A percentile compares a stretch with the other conserved stretches of the same genome.
phyloP scores from a whole-genome alignment of 768 basidiomycete genomes.

The Panaeolus cyanescens region DNA sequence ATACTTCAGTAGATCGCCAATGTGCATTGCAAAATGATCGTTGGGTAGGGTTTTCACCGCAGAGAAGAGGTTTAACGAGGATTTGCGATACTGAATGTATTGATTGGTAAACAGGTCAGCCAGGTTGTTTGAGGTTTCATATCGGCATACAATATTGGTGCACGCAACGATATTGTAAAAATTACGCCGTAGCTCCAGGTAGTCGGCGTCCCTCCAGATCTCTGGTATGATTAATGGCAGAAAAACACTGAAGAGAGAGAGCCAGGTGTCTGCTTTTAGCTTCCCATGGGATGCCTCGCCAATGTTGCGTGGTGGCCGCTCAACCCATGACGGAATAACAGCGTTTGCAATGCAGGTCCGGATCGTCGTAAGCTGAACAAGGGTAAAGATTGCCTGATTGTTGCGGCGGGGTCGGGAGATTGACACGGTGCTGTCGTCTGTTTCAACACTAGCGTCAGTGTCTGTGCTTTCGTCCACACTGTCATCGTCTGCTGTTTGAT shows the following conservation, averaged over 20 bases:
- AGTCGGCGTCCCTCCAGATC: not conserved
- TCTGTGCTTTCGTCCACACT: too few relatives aligned
- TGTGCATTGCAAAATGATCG: slow-evolving; percentile 26
- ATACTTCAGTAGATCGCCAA: slow-evolving; percentile 14
- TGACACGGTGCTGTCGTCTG: too few relatives aligned
- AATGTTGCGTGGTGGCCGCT: slow-evolving; percentile 18
- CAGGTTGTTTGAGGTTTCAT: slow-evolving; percentile 6
- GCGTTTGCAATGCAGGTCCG: slow-evolving; percentile 15
- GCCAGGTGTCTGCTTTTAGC: slow-evolving; percentile 38
- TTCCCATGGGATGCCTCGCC: slow-evolving; percentile 24
- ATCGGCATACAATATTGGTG: slow-evolving; percentile 21
- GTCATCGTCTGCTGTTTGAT: too few relatives aligned
- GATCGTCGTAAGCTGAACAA: not conserved
- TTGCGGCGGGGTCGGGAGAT: too few relatives aligned
- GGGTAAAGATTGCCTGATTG: not conserved
- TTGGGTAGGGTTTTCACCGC: slow-evolving; percentile 16
- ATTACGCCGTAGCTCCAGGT: slow-evolving; percentile 14
- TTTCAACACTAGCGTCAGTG: too few relatives aligned
- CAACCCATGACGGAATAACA: slow-evolving; percentile 26
- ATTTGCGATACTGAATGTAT: slow-evolving; percentile 20
- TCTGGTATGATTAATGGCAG: slow-evolving; percentile 17
- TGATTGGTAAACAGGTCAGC: slow-evolving; percentile 13
- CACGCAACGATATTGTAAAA: slow-evolving; percentile 20
- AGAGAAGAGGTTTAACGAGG: slow-evolving; percentile 16
- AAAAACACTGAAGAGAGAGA: slow-evolving; percentile 27